Evolutionary conservation across 805 yeast species (phyloP), one percentile per base, ranked within the genome.

Genomic region (Ogataea trehaloabstinens): DNA sequence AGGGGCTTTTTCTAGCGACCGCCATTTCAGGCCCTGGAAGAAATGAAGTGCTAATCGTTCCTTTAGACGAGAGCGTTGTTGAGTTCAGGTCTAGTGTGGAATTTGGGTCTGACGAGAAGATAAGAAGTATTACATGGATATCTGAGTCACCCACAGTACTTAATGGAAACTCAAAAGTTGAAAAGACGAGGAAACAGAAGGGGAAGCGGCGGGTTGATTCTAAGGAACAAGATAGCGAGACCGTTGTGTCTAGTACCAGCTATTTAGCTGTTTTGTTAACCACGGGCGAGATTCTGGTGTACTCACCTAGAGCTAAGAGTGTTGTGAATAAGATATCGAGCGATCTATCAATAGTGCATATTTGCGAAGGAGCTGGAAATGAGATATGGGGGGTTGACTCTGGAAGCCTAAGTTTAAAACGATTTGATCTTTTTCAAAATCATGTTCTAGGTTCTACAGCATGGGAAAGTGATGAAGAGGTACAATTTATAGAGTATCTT

Each of bases 41-140:
- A 27, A 70, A 64, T 36, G 77, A 74, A 54, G 63, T 75, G 15
- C 73, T 65, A 48, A 62, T 74, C 11, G 39, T 68, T 46, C 49
- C 68, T 51, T 28, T 53, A 53, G 29, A 51, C 46, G 36, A 44
- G 31, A 24, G 43, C 13, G 38, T 49, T n/a, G 42, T 44, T 4
- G 49, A 51, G n/a, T 43, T 60, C 32, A 48, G 57, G 20, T 53
- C 59, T 5, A 58, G 58, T 21, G 61, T 68, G 38, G 77, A 71
- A 48, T 60, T 75, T 27, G 67, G 64, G 21, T 48, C 66, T 2
- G 70, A 66, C 28, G 71, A 69, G 40, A 53, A 51, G 21, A 58
- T 74, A 16, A 44, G 56, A 6, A 46, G 58, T 5, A 55, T 65
- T 13, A 50, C 58, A 29, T 74, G 80, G 80, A 37, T 44, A 11